Evolutionary conservation across 345 rosid species (phyloP).

Genomic region (Psidium guajava): DNA sequence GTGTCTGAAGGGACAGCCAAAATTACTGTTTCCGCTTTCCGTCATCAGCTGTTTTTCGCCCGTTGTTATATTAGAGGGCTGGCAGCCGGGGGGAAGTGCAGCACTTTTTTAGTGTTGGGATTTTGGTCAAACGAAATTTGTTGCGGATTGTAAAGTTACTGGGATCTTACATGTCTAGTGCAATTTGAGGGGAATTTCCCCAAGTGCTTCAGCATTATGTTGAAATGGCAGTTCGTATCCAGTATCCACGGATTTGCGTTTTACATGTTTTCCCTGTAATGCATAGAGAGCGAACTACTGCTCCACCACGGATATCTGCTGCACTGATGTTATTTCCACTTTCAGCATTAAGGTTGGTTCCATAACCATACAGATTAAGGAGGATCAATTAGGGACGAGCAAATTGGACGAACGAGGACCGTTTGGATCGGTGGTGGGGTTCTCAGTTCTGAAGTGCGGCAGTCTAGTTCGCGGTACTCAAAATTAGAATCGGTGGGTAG

Average conservation of each 20-base stretch:
- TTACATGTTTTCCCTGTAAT: background rate
- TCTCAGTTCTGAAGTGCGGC: too few relatives aligned
- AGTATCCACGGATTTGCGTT: background rate
- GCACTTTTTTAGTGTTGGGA: background rate
- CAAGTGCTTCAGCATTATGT: background rate
- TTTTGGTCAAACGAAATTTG: background rate
- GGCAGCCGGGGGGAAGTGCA: background rate
- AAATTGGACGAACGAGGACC: too few relatives aligned
- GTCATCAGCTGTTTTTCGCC: background rate
- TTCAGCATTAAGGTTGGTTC: background rate
- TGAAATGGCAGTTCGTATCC: background rate
- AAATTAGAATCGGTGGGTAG: too few relatives aligned
- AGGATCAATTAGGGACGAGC: background rate
- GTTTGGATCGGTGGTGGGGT: too few relatives aligned
- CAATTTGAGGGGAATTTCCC: background rate
- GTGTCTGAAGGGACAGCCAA: background rate
- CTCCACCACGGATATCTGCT: background rate
- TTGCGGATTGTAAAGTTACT: background rate
- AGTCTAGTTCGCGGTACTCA: too few relatives aligned
- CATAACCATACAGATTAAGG: background rate
- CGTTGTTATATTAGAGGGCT: background rate
- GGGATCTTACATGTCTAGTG: background rate
- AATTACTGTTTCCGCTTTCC: background rate
- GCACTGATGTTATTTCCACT: background rate
- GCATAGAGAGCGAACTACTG: background rate